Evolutionary conservation across 805 yeast species (phyloP).

Genomic region (Debaryomyces tyrocola): DNA sequence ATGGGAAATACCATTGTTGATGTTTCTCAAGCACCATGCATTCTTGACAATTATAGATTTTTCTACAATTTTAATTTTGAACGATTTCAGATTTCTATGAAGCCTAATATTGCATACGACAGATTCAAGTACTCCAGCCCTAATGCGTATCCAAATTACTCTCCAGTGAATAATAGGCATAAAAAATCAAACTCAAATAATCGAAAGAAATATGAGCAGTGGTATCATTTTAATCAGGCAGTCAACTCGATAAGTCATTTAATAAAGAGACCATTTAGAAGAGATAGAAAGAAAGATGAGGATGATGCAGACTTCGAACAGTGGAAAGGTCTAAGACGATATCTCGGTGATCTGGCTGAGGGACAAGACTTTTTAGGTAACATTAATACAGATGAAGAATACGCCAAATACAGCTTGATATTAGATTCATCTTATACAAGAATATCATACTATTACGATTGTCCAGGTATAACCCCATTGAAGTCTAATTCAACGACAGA

Average conservation of each 20-base stretch:
- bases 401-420: conserved; percentile 75
- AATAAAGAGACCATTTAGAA: conserved; percentile 5
- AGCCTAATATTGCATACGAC: conserved; percentile 69
- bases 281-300: conserved; percentile 1
- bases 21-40: conserved; percentile 43
- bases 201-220: conserved; percentile 18
- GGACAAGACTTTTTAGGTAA: conserved; percentile 30
- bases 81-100: conserved; percentile 58
- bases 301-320: conserved; percentile 14
- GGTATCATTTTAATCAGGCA: conserved; percentile 22
- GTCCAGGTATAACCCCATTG: conserved; percentile 51
- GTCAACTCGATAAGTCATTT: conserved; percentile 8
- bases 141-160: background rate
- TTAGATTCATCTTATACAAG: conserved; percentile 58
- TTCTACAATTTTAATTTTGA: conserved; percentile 45
- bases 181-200: conserved; percentile 3
- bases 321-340: conserved; percentile 82
- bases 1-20: conserved; percentile 60
- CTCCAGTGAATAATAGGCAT: background rate
- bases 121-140: conserved; percentile 9
- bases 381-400: conserved; percentile 56
- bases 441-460: conserved; percentile 67
- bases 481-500: conserved; percentile 10
- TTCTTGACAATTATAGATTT: conserved; percentile 57
- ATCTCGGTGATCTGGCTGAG: conserved; percentile 42